Evolutionary conservation across 2,329 filamentous ascomycete genomes (phyloP).

Genomic region (Verticillium zaregamsianum): DNA sequence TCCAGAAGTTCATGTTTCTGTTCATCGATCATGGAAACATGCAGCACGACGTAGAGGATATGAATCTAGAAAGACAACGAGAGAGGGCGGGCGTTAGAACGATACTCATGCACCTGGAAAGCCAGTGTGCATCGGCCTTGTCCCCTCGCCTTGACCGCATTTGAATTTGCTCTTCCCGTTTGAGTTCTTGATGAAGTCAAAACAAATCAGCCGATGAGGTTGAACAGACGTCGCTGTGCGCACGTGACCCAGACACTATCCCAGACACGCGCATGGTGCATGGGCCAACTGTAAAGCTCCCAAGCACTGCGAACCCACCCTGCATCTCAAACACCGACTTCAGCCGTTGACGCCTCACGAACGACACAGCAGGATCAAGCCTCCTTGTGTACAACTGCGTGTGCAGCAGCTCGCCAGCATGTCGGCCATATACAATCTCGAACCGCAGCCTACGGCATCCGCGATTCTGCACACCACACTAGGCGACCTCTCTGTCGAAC

Average conservation of each 20-base stretch:
- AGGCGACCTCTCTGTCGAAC: conserved; percentile 84
- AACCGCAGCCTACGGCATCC: conserved; percentile 90
- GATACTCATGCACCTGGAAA: too few species aligned
- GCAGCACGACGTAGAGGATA: too few species aligned
- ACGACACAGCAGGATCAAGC: neutral
- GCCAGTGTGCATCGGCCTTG: too few species aligned
- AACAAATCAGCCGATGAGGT: too few species aligned
- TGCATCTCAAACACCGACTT: neutral
- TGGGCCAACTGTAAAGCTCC: neutral
- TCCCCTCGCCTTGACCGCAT: too few species aligned
- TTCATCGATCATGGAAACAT: too few species aligned
- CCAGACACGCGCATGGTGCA: neutral
- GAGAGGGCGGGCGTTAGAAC: too few species aligned
- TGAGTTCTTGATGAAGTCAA: too few species aligned
- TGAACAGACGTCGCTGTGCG: too few species aligned
- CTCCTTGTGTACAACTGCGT: neutral
- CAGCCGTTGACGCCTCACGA: neutral
- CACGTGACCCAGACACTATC: neutral
- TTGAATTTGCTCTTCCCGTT: too few species aligned
- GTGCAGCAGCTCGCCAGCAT: conserved; percentile 41
- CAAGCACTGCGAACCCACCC: neutral
- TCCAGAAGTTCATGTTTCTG: too few species aligned
- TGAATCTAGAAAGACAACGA: too few species aligned
- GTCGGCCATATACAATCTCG: conserved; percentile 90
- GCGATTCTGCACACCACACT: conserved; percentile 85